phyloP scores from a whole-genome alignment of 1,284 basidiomycete species.

The Ganoderma lingzhi region DNA sequence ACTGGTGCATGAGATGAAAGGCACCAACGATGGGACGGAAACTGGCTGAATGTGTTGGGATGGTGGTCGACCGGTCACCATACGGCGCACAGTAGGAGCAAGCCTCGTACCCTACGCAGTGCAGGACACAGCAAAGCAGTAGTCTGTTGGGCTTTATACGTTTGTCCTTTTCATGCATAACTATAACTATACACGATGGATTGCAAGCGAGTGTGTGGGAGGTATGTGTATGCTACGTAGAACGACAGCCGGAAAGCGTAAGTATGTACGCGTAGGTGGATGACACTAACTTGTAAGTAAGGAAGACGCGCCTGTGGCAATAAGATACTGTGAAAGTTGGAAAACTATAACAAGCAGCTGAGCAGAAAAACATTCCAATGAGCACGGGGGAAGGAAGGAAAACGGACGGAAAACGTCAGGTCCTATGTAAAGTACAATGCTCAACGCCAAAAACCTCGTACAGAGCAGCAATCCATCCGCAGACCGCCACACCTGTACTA shows the following conservation, averaged over 20 bases:
- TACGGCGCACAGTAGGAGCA: not conserved
- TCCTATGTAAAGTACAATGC: conserved; percentile 16
- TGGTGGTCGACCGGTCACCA: not conserved
- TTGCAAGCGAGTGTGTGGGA: conserved; percentile 15
- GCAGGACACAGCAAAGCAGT: not conserved
- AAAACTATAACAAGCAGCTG: conserved; percentile 4
- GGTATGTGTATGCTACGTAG: conserved; percentile 12
- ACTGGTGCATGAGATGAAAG: not conserved
- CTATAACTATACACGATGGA: conserved; percentile 6
- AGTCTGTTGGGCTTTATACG: not conserved
- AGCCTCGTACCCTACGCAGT: not conserved
- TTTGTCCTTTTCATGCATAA: not conserved
- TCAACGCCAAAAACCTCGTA: conserved; percentile 8
- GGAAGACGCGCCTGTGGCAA: conserved; percentile 16
- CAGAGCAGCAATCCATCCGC: conserved; percentile 8
- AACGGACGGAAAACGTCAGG: not conserved
- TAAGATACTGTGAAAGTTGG: conserved; percentile 19
- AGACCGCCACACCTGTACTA: not conserved
- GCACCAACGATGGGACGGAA: not conserved
- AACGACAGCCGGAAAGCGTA: not conserved
- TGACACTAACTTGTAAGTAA: not conserved
- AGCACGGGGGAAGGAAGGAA: not conserved
- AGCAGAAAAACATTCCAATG: not conserved
- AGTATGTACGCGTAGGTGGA: conserved; percentile 2
- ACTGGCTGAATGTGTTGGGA: not conserved